Base-by-base conservation (phyloP, 2,329 filamentous ascomycete species). In the Hypoxylon sp. region DNA sequence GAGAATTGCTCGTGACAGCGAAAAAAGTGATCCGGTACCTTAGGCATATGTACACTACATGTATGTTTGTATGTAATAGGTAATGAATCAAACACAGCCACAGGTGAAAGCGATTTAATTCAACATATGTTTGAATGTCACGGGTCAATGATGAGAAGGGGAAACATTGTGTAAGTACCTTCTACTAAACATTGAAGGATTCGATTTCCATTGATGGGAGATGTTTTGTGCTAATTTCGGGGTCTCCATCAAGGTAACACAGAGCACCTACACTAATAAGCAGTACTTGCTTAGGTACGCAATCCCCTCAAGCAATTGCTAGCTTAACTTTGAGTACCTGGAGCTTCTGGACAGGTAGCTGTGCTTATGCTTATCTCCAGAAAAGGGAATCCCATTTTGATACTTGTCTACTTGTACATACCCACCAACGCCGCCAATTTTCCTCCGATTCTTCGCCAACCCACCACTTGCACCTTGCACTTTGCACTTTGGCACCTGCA, bases 341-440 rank as follows among this genome's bases (percentile, higher is more conserved):
- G 28, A 17, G 25, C 25, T 55, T 13, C 30, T 28, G n/a, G 32
- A 2, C 17, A 17, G 32, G 60, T 68, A 64, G 34, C 57, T 23
- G 23, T 9, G 57, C 56, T 55, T 61, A 52, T 61, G 61, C 65
- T 68, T 68, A 68, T 65, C 61, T 68, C 38, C n/a, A n/a, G 25
- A 57, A 60, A 60, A 56, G 25, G 36, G 19, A 34, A 34, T 34
- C 14, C 21, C 32, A 30, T 57, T n/a, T 57, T n/a, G 14, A 23
- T 57, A 56, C 19, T 11, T 30, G 41, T 30, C 23, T 45, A 57
- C 53, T 28, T 41, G 36, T 49, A 59, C 50, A 28, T 49, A 59
- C 50, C 61, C 58, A 65, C 61, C 61, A 67, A 23, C 19, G 52
- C 30, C 52, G 28, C 45, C 51, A 62, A 60, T 53, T 58, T 56